Evolutionary conservation across 805 yeast species (phyloP).

Genomic region (Sugiyamaella smithiae): DNA sequence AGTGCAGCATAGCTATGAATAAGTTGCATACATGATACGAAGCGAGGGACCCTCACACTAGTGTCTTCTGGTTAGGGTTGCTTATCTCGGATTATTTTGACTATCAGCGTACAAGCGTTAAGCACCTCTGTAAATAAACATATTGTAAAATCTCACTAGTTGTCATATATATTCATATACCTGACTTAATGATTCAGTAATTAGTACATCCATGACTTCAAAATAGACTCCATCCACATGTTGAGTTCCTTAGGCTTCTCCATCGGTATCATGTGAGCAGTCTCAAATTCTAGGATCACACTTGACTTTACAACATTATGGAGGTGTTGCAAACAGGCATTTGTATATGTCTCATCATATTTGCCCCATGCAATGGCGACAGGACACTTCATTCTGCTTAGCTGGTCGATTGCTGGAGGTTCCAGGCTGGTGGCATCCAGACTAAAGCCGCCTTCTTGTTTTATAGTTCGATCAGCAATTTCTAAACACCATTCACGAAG

Average conservation of each 20-base stretch:
- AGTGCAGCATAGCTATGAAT: too few species aligned
- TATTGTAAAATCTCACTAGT: too few species aligned
- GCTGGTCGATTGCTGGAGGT: not conserved
- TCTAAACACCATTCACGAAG: slow-evolving; percentile 3
- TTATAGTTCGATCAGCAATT: not conserved
- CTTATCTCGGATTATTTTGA: too few species aligned
- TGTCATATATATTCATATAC: too few species aligned
- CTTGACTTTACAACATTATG: not conserved
- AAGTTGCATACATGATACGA: too few species aligned
- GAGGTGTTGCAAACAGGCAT: not conserved
- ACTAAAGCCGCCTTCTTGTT: not conserved
- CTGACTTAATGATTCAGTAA: too few species aligned
- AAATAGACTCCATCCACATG: not conserved
- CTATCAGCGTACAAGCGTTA: too few species aligned
- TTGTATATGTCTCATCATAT: not conserved
- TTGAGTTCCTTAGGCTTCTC: slow-evolving; percentile 1
- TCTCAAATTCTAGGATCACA: not conserved
- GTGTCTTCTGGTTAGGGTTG: too few species aligned
- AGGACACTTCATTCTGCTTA: not conserved
- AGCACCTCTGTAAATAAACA: too few species aligned
- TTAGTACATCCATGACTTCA: not conserved
- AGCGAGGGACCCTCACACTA: too few species aligned
- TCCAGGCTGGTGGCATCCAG: not conserved
- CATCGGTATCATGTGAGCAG: slow-evolving; percentile 7
- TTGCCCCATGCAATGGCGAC: not conserved